These are phyloP conservation scores for Drechslera avenae DNA, from an alignment of 2,329 filamentous ascomycete genomes.

Conservation along the genomic window DNA sequence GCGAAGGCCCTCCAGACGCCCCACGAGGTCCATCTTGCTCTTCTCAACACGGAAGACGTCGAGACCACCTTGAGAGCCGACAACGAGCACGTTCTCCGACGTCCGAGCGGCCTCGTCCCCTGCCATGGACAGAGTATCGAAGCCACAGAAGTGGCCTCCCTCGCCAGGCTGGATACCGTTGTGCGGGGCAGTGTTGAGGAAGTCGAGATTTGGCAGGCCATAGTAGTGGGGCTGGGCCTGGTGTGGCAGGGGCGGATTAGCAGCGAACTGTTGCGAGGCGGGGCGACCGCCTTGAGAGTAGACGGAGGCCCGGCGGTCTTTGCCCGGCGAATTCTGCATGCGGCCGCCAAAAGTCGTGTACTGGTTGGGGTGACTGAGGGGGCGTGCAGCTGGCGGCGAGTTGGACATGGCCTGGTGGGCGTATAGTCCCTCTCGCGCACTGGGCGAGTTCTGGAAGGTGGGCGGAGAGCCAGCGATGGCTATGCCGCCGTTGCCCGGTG, in stretches of 20 bases:
- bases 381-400: slow-evolving; percentile 44
- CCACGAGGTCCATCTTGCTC: slow-evolving; percentile 71
- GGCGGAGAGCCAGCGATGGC: slow-evolving; percentile 55
- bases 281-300: slow-evolving; percentile 54
- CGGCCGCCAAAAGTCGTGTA: slow-evolving; percentile 51
- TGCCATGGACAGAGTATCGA: slow-evolving; percentile 68
- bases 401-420: slow-evolving; percentile 49
- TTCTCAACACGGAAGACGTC: slow-evolving; percentile 76
- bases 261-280: slow-evolving; percentile 53
- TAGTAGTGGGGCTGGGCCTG: slow-evolving; percentile 80
- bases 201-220: slow-evolving; percentile 73
- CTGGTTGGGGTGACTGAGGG: slow-evolving; percentile 55
- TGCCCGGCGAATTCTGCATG: slow-evolving; percentile 40
- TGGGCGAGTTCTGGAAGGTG: slow-evolving; percentile 43
- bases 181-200: slow-evolving; percentile 55
- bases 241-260: slow-evolving; percentile 72
- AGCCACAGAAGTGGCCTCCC: slow-evolving; percentile 77
- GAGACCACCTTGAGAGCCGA: slow-evolving; percentile 80
- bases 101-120: slow-evolving; percentile 51
- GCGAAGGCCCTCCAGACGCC: slow-evolving; percentile 74
- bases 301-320: slow-evolving; percentile 57
- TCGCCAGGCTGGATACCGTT: slow-evolving; percentile 66
- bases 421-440: slow-evolving; percentile 38
- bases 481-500: slow-evolving; percentile 48
- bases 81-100: slow-evolving; percentile 69